phyloP scores from a whole-genome alignment of 2,329 filamentous ascomycete species.

The Aspergillus nomiae region DNA sequence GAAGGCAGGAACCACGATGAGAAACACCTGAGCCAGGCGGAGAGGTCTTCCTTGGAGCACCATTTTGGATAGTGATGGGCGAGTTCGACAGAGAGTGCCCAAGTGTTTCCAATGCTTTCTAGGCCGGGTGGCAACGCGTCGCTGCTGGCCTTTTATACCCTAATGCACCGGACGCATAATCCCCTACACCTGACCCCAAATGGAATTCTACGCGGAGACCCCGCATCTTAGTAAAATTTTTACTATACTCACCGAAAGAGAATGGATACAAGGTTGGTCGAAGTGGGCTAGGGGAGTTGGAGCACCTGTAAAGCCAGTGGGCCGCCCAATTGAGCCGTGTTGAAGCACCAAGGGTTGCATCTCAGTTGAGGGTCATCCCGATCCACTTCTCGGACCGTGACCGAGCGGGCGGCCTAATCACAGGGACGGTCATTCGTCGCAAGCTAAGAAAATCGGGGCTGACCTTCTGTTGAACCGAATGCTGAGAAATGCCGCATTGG shows the following conservation, averaged over 20 bases:
- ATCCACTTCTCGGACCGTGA: slow-evolving; percentile 5
- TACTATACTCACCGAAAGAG: neutral
- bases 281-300: neutral
- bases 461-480: neutral
- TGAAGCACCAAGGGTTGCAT: neutral
- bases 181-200: neutral
- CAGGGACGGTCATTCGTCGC: neutral
- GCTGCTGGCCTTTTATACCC: neutral
- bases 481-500: neutral
- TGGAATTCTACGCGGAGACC: neutral
- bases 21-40: slow-evolving; percentile 22
- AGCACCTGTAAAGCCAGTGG: neutral
- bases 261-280: neutral
- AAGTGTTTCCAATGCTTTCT: neutral
- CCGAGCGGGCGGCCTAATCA: neutral
- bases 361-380: neutral
- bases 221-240: slow-evolving; percentile 3
- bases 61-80: neutral
- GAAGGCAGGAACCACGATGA: slow-evolving; percentile 27
- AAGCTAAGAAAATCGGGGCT: neutral
- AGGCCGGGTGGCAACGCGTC: neutral
- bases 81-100: neutral
- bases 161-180: neutral
- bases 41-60: slow-evolving; percentile 14
- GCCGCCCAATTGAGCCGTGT: neutral